Base-by-base conservation (phyloP, 129 eudicot genomes). In the Oenanthe sinensis region DNA sequence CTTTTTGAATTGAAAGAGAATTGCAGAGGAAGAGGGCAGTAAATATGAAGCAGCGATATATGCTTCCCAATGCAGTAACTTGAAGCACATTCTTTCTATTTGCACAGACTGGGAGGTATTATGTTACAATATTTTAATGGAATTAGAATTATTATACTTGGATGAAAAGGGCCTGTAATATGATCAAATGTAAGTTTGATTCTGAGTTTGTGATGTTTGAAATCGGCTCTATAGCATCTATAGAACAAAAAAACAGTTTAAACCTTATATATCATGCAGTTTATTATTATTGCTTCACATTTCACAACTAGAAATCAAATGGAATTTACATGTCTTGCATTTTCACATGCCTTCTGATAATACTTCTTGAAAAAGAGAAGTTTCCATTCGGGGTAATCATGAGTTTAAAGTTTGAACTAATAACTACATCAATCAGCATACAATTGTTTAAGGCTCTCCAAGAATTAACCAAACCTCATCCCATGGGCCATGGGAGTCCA, bases 61-160 rank as follows among this genome's bases (percentile, higher is more conserved):
- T 88, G 99, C 97, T 79, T 82, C 87, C 77, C 91, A 87, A 73
- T 95, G 96, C 82, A 92, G 99, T 80, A 95, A 95, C 79, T 87
- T 92, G 84, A 92, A 92, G 84, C 97, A 95, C 45, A 77, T 95
- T 74, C 86, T 95, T 68, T 94, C 96, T 33, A 86, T 90, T 72
- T 95, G 99, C 85, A 85, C 86, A 8, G 91, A 95, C 80, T 95
- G 99, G 99, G 97, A 95, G 96, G 99, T 95, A 86, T 72, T n/a
- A 70, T 62, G 60, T 44, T 81, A 30, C 76, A 24, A 60, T 8
- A 20, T 44, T 49, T 46, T 20, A 30, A 33, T 13, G 40, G 71
- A 30, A 28, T 65, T 26, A 4, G 71, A 30, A 65, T 26, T 13
- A 4, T 28, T 28, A 28, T 19, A 30, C 40, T 65, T 26, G 13